A percentile compares a stretch with the other conserved stretches of the same genome.
Evolutionary conservation across 163 green algal species (phyloP).

Genomic region (Prototheca wickerhamii): DNA sequence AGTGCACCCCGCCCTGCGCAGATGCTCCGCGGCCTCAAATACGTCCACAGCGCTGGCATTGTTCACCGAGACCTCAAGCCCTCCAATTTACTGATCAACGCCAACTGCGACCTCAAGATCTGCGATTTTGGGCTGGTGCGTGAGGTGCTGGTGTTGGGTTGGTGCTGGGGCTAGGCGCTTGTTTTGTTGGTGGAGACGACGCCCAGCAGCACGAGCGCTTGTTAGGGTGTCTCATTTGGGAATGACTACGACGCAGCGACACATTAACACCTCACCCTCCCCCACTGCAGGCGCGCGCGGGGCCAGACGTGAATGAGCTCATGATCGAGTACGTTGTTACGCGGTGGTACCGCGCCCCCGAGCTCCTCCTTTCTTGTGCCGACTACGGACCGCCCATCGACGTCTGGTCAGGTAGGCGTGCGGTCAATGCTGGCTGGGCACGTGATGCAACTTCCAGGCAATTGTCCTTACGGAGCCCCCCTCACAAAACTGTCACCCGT

Average conservation of each 20-base stretch:
- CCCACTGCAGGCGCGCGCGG: background rate
- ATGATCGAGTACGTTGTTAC: conserved; percentile 97
- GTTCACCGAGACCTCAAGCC: conserved; percentile 97
- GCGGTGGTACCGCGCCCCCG: conserved; percentile 92
- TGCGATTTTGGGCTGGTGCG: conserved; percentile 97
- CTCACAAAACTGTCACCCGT: background rate
- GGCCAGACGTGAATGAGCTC: conserved; percentile 42
- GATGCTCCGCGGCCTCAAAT: conserved; percentile 93
- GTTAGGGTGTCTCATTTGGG: background rate
- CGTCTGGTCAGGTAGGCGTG: conserved; percentile 74
- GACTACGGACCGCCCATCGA: conserved; percentile 94
- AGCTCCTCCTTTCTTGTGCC: conserved; percentile 90
- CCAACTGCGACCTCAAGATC: conserved; percentile 97
- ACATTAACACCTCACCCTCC: background rate
- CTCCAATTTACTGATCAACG: conserved; percentile 94
- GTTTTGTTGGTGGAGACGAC: too few relatives aligned
- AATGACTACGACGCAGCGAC: too few relatives aligned
- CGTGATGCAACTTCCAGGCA: background rate
- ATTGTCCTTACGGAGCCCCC: background rate
- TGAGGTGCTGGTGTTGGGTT: conserved; percentile 56
- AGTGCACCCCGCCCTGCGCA: conserved; percentile 20
- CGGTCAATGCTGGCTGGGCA: background rate
- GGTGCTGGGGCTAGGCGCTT: background rate
- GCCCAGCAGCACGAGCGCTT: background rate
- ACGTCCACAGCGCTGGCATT: conserved; percentile 90